phyloP scores from a whole-genome alignment of 106 monocot genomes.

The Allium cepa region DNA sequence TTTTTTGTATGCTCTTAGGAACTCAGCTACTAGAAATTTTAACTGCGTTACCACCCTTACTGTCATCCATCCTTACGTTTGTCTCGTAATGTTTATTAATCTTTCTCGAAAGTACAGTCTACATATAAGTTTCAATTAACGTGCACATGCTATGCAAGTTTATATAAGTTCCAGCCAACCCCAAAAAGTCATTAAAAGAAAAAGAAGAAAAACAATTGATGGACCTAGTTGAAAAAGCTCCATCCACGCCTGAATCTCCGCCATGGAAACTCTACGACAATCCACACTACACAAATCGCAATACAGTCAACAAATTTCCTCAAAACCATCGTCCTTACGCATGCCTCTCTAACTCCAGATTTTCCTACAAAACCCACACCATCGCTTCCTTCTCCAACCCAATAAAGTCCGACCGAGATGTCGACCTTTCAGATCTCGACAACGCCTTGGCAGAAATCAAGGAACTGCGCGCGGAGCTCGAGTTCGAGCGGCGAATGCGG shows the following conservation, averaged over 20 bases:
- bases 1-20: no score
- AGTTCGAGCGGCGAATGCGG: constrained; percentile 45
- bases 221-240: no score
- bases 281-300: constrained; percentile 23
- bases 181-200: no score
- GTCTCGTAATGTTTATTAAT: no score
- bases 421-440: constrained; percentile 12
- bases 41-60: no score
- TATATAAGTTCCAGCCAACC: no score
- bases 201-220: no score
- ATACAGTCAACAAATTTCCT: background rate
- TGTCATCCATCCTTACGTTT: no score
- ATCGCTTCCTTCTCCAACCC: background rate
- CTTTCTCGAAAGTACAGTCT: no score
- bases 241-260: background rate
- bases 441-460: constrained; percentile 17
- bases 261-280: constrained; percentile 52
- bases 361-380: background rate
- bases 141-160: no score
- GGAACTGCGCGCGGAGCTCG: constrained; percentile 35
- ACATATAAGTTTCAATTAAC: no score
- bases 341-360: background rate
- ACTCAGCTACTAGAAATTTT: no score
- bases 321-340: background rate
- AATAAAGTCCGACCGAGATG: background rate